Conservation (phyloP, 176 grass and related monocot species). For the Metroxylon sagu region DNA sequence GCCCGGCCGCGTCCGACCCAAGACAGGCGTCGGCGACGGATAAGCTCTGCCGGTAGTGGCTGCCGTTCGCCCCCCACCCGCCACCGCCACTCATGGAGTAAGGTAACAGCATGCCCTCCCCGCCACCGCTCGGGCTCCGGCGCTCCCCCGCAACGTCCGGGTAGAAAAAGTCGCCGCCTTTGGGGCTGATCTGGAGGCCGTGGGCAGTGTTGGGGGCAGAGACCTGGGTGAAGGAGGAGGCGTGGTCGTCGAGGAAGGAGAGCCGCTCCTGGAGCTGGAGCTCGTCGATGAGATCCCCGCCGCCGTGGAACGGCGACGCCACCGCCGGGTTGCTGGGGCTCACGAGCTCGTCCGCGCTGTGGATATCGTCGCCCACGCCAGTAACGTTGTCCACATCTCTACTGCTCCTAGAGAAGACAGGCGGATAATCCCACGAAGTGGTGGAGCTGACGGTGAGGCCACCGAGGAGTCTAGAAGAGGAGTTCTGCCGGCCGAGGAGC, state of each 20-base stretch:
- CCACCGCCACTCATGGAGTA: too few species aligned
- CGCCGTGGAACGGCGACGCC: constrained; percentile 29
- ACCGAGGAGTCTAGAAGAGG: neutral
- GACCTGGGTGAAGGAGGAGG: too few species aligned
- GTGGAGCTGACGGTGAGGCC: neutral
- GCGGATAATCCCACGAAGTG: constrained; percentile 12
- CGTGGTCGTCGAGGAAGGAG: constrained; percentile 18
- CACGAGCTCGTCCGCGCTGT: constrained; percentile 10
- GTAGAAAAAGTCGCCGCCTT: neutral
- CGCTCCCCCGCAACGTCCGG: neutral
- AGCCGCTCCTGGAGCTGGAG: constrained; percentile 30
- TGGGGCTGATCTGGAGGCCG: constrained; percentile 1
- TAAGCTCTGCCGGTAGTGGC: neutral
- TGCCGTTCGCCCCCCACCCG: neutral
- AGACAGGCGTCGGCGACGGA: neutral
- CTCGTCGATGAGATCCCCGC: constrained; percentile 49
- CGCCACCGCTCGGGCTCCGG: neutral
- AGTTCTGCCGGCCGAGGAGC: constrained; percentile 2
- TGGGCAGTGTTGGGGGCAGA: neutral
- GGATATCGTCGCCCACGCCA: neutral
- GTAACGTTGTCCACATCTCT: neutral
- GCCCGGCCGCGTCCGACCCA: constrained; percentile 1
- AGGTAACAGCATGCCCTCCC: neutral
- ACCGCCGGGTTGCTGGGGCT: constrained; percentile 22
- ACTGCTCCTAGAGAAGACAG: constrained; percentile 4